These are phyloP conservation scores for Pleurozium schreberi DNA, from an alignment of 225 moss, liverwort and hornwort species.

Conservation along the genomic window DNA sequence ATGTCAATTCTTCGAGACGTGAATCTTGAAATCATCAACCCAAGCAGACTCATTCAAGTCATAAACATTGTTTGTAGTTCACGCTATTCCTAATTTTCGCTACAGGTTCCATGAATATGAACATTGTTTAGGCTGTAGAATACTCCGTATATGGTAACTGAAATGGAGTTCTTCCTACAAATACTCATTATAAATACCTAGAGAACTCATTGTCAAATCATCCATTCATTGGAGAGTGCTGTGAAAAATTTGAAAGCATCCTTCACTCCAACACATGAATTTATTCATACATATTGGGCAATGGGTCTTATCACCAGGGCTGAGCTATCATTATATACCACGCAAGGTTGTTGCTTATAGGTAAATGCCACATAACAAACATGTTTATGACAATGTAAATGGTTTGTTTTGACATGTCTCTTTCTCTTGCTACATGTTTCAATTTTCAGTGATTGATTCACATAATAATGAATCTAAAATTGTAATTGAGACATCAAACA, in stretches of 20 bases:
- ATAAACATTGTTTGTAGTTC: background rate
- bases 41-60: background rate
- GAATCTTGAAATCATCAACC: background rate
- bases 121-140: background rate
- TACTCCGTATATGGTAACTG: background rate
- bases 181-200: background rate
- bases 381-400: rapidly evolving
- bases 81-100: background rate
- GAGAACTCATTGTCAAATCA: background rate
- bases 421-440: rapidly evolving
- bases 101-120: too few species aligned
- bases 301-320: rapidly evolving
- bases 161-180: background rate
- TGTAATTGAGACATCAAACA: rapidly evolving
- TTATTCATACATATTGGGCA: background rate
- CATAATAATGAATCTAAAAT: background rate
- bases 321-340: background rate
- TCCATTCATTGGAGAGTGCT: background rate
- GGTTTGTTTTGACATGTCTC: rapidly evolving
- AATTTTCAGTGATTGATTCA: background rate
- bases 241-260: background rate
- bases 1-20: background rate
- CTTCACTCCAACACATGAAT: rapidly evolving
- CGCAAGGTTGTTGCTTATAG: rapidly evolving
- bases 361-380: rapidly evolving